Evolutionary conservation across 139 green algal genomes (phyloP), one percentile per base, ranked within the genome.

Genomic region (Chlorella ohadii): DNA sequence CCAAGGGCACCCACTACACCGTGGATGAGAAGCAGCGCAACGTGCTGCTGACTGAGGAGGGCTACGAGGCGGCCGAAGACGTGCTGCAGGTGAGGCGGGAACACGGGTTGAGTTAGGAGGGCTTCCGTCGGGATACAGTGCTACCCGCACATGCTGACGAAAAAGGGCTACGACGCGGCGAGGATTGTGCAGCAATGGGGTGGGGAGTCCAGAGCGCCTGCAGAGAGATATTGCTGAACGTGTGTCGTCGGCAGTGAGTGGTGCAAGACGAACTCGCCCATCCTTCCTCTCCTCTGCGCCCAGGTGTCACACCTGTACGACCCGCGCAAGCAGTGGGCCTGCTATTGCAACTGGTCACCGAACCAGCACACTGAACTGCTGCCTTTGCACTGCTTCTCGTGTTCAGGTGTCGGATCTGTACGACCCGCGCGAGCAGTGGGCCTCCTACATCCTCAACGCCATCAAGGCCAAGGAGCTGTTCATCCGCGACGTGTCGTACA

Each of bases 21-120:
- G 97, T 99, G 78, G 97, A 99, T 78, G 97, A 99, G 93, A 99
- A 99, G 94, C 96, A 99, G 93, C 96, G 96, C 87, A 95, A 91
- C 71, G 92, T 99, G 55, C 87, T 99, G 81, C 89, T 99, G 41
- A 99, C 95, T 4, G 97, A 99, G 86, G 96, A 99, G 39, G 97
- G 97, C 6, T 99, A 99, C 83, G 97, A 99, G 88, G 97, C 96
- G 20, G 96, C 97, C 20, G 97, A 99, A 89, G 94, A 98, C 25
- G 90, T 99, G 64, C 92, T 99, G 84, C 86, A 95, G 88, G 94
- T 96, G 84, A 2, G 66, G 44, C 44, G 44, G 44, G 7, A 51
- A n/a, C n/a, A n/a, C n/a, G n/a, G n/a, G n/a, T n/a, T n/a, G n/a
- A n/a, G n/a, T n/a, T n/a, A n/a, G n/a, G n/a, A n/a, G n/a, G n/a